Evolutionary conservation across 495 filamentous ascomycete species (phyloP).

Genomic region (Aspergillus leporis): DNA sequence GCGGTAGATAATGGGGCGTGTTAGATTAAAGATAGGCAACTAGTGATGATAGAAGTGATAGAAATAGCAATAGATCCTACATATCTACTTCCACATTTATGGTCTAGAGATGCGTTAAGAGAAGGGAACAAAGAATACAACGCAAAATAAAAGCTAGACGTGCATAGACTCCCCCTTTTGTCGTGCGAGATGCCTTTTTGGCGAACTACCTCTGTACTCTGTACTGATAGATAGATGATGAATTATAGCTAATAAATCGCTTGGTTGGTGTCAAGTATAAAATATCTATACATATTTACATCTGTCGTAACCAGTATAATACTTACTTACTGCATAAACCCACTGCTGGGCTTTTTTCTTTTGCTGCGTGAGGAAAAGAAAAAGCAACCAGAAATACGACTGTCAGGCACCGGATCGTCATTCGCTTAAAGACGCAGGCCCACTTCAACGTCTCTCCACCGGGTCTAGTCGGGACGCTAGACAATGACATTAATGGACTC

Average conservation of each 20-base stretch:
- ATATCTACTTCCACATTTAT: background rate
- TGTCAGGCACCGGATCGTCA: constrained; percentile 22
- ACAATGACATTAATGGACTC: constrained; percentile 6
- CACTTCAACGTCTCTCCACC: constrained; percentile 24
- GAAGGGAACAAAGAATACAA: background rate
- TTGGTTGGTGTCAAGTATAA: too few species aligned
- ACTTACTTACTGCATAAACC: background rate
- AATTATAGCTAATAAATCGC: too few species aligned
- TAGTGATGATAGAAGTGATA: constrained; percentile 8
- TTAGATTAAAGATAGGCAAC: constrained; percentile 10
- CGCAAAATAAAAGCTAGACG: background rate
- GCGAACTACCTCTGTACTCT: background rate
- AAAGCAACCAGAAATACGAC: background rate
- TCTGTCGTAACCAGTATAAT: background rate
- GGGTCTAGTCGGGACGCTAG: background rate
- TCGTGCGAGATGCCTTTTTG: too few species aligned
- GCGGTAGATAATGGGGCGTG: constrained; percentile 12
- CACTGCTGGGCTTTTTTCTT: background rate
- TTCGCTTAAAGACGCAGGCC: constrained; percentile 21
- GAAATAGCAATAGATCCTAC: constrained; percentile 6
- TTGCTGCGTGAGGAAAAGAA: background rate
- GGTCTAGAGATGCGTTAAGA: background rate
- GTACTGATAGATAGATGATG: background rate
- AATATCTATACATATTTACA: background rate
- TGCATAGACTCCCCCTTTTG: background rate